These are phyloP conservation scores for Sindora glabra DNA, from an alignment of 306 rosid genomes.

Conservation along the genomic window DNA sequence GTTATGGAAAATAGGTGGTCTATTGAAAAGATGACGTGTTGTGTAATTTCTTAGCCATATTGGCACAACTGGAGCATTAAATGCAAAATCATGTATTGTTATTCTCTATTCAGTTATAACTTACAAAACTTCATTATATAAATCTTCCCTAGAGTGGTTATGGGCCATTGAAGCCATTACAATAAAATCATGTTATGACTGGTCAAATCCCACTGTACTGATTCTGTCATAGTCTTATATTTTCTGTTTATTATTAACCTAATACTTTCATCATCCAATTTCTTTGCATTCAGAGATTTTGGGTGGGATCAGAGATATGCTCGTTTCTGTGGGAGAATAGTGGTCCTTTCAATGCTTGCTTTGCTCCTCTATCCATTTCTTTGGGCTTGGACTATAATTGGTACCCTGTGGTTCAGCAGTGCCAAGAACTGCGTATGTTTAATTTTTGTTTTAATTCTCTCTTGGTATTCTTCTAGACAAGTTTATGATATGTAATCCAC, in stretches of 20 bases:
- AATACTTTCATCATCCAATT: neutral
- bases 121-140: too few relatives aligned
- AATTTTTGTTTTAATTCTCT: neutral
- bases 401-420: slow-evolving; percentile 79
- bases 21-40: too few relatives aligned
- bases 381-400: slow-evolving; percentile 93
- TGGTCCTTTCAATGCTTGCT: slow-evolving; percentile 71
- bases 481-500: slow-evolving; percentile 16
- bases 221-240: too few relatives aligned
- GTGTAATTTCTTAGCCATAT: too few relatives aligned
- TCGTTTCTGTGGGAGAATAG: slow-evolving; percentile 94
- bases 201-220: slow-evolving; percentile 1
- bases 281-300: slow-evolving; percentile 62
- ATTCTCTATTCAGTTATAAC: too few relatives aligned
- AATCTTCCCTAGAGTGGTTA: too few relatives aligned
- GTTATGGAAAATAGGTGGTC: too few relatives aligned
- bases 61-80: too few relatives aligned
- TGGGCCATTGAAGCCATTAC: too few relatives aligned
- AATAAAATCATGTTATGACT: slow-evolving; percentile 8
- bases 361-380: slow-evolving; percentile 90
- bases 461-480: slow-evolving; percentile 7
- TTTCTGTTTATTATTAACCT: neutral
- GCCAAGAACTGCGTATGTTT: slow-evolving; percentile 76
- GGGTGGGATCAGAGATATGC: slow-evolving; percentile 98
- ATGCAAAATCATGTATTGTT: too few relatives aligned